phyloP scores from a whole-genome alignment of 352 stramenopile species.

The Phytophthora sp. region DNA sequence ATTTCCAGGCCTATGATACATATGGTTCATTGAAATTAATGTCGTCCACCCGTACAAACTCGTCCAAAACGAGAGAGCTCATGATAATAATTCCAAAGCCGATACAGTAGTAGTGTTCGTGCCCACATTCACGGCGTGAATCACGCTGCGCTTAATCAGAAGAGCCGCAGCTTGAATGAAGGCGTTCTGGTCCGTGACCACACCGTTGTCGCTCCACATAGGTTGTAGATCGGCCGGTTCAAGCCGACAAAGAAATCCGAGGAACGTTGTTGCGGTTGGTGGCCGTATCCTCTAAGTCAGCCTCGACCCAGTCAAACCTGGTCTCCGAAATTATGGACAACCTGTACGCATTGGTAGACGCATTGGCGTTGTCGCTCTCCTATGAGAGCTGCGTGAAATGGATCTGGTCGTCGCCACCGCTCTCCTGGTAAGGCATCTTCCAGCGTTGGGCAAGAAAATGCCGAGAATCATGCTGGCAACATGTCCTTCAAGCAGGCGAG shows the following conservation, averaged over 20 bases:
- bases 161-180: conserved; percentile 57
- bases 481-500: conserved; percentile 51
- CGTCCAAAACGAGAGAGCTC: no score
- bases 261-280: conserved; percentile 48
- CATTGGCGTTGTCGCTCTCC: conserved; percentile 67
- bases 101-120: no score
- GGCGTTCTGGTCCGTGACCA: conserved; percentile 17
- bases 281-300: conserved; percentile 59
- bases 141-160: conserved; percentile 84
- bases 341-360: conserved; percentile 42
- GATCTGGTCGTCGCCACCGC: conserved; percentile 55
- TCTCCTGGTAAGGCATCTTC: conserved; percentile 53
- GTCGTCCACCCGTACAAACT: no score
- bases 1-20: no score
- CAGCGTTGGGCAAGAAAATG: no score
- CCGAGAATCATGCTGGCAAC: no score
- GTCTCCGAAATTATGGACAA: conserved; percentile 41
- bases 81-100: no score
- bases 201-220: conserved; percentile 27
- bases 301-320: conserved; percentile 53
- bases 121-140: no score
- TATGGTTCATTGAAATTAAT: no score
- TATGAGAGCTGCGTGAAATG: conserved; percentile 85
- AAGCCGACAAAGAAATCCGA: conserved; percentile 74
- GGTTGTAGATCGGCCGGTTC: conserved; percentile 76